Base-by-base conservation (phyloP, 1,284 basidiomycete species). In the Cryptococcus sp. region DNA sequence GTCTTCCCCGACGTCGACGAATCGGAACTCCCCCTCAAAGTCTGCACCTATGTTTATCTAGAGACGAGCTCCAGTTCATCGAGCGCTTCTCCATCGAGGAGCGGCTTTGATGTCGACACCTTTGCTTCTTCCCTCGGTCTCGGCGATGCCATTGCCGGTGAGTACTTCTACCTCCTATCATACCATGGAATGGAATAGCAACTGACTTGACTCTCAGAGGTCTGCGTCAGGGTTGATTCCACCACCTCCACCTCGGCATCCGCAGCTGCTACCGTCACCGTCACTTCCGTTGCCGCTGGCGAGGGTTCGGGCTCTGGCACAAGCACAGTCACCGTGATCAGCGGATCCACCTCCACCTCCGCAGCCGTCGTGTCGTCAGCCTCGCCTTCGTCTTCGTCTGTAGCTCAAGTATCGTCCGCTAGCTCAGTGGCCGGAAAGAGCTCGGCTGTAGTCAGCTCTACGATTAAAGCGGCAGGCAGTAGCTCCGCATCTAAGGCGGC, bases 31-130 rank as follows among this genome's bases (percentile, higher is more conserved):
- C 52, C 58, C 20, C 45, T 59, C 50, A 50, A 52, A 37, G 50
- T 59, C 40, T 59, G 58, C 40, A 55, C 54, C 23, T 55, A 52
- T 38, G 54, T 59, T 7, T 59, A 55, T 38, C 20, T 29, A 5
- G 58, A 59, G 23, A 15, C 43, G 3, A 29, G 39, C 38, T 49
- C 26, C 29, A 15, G n/a, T 11, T 44, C 41, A 16, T 49, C 49
- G n/a, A 44, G 38, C 17, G 49, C 46, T 2, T 19, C 29, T 5
- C 19, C n/a, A 5, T 22, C 45, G 17, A 46, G 58, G 39, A 40
- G 48, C 20, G 16, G 37, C 13, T 59, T 59, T 26, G 20, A 51
- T 15, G 49, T 52, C 10, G 50, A 44, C 16, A 20, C 20, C 11
- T 55, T 59, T 20, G 54, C 50, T n/a, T 46, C 19, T 17, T 34